Base-by-base conservation (phyloP, 352 stramenopile genomes). In the Globisporangium spiculum region DNA sequence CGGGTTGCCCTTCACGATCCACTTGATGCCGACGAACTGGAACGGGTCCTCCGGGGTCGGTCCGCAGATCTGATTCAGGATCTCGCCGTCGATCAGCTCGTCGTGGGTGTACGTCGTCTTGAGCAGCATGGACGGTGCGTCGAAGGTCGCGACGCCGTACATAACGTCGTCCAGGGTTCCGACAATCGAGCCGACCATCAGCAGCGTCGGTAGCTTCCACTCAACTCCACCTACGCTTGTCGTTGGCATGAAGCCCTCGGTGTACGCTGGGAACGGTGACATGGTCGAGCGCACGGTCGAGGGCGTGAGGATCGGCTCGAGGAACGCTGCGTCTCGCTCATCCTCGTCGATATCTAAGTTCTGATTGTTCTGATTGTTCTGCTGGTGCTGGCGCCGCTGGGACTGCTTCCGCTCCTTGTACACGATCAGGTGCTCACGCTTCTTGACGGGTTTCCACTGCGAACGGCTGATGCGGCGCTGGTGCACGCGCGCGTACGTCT, bases 111-210 rank as follows among this genome's bases (percentile, higher is more conserved):
- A 86, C 1, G 72, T 78, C 20, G 79, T 81, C 60, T 85, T 84
- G 60, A 90, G 75, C 41, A 78, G 73, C 58, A 89, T 85, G 9
- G 73, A 69, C 24, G 80, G 75, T 14, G 83, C 74, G 26, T 76
- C 76, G n/a, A 74, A 72, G 26, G 77, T 73, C 30, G 77, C 69
- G 10, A 75, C 41, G 27, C 78, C 81, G 62, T 86, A 91, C 78
- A 92, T 86, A 57, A 88, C 65, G 61, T 90, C 83, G 41, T 92
- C 79, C 34, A 92, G 65, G 22, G 66, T 74, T 8, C 82, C 80
- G 7, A 76, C 65, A 22, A 90, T 58, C 6, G 80, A 79, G 6
- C 84, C 84, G 16, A 86, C 69, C 44, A 88, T 71, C 18, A 88
- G 63, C 57, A 91, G 68, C n/a, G 75, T 85, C 1, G 80, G 81